Evolutionary conservation across 805 yeast species (phyloP).

Genomic region (Schwanniomyces sp.): DNA sequence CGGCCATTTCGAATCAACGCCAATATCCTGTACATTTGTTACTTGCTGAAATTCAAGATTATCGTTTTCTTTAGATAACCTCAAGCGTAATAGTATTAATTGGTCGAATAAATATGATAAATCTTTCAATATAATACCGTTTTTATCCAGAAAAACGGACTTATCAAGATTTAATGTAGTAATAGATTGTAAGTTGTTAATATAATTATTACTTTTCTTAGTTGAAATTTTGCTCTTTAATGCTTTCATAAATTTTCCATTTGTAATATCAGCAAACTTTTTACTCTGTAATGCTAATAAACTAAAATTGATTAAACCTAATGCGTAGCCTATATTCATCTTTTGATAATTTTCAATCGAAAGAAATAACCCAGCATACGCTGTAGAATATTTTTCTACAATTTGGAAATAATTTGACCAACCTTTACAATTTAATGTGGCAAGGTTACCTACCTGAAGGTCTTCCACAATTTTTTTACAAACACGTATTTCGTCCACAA

Average conservation of each 20-base stretch:
- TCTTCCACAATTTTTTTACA: conserved; percentile 19
- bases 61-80: conserved; percentile 44
- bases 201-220: conserved; percentile 29
- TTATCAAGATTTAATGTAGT: conserved; percentile 35
- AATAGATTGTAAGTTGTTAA: conserved; percentile 31
- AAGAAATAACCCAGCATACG: conserved; percentile 45
- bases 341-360: conserved; percentile 47
- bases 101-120: conserved; percentile 40
- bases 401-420: conserved; percentile 33
- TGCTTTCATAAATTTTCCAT: conserved; percentile 12
- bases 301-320: conserved; percentile 43
- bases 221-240: conserved; percentile 26
- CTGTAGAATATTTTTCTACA: conserved; percentile 34
- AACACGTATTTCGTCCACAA: conserved; percentile 30
- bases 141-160: conserved; percentile 31
- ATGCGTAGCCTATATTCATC: conserved; percentile 43
- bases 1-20: conserved; percentile 45
- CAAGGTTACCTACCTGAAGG: conserved; percentile 3
- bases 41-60: conserved; percentile 37
- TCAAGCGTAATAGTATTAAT: conserved; percentile 37
- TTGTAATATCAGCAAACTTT: conserved; percentile 11
- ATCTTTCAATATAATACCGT: conserved; percentile 37
- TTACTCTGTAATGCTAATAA: conserved; percentile 38
- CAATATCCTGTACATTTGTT: conserved; percentile 32
- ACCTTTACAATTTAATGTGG: conserved; percentile 9